Conservation (phyloP, 306 rosid species). For the Cicer bijugum region DNA sequence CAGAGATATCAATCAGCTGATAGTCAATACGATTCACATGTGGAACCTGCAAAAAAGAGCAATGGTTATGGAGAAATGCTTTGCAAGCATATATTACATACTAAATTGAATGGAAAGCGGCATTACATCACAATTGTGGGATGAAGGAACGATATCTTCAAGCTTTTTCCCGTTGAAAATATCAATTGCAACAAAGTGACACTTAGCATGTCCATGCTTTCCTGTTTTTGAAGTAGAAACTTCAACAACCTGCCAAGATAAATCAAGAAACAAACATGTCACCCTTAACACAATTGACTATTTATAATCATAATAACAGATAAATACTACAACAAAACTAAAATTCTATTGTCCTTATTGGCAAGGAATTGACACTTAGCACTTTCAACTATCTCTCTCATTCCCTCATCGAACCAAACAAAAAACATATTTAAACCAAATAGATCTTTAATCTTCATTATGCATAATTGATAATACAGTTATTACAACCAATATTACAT, state of each 20-base stretch:
- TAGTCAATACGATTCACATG: constrained; percentile 73
- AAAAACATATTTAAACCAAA: no score
- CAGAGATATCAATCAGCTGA: constrained; percentile 78
- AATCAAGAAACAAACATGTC: background rate
- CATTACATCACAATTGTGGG: constrained; percentile 77
- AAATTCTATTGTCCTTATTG: background rate
- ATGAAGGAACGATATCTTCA: constrained; percentile 77
- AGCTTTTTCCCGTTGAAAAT: constrained; percentile 76
- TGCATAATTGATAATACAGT: background rate
- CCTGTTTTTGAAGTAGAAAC: constrained; percentile 81
- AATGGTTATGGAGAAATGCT: background rate
- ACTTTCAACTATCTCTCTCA: background rate
- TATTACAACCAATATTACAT: background rate
- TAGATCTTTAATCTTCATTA: background rate
- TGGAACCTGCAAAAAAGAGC: constrained; percentile 59
- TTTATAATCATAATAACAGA: background rate
- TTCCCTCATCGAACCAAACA: background rate
- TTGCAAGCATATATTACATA: background rate
- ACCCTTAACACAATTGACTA: constrained; percentile 1
- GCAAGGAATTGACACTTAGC: background rate
- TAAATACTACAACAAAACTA: background rate
- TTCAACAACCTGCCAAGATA: constrained; percentile 37
- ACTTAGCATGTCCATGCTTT: constrained; percentile 79
- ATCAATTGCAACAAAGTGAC: constrained; percentile 79
- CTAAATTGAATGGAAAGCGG: background rate